Base-by-base conservation (phyloP, 2,329 filamentous ascomycete genomes). In the Elsinoe ampelina region DNA sequence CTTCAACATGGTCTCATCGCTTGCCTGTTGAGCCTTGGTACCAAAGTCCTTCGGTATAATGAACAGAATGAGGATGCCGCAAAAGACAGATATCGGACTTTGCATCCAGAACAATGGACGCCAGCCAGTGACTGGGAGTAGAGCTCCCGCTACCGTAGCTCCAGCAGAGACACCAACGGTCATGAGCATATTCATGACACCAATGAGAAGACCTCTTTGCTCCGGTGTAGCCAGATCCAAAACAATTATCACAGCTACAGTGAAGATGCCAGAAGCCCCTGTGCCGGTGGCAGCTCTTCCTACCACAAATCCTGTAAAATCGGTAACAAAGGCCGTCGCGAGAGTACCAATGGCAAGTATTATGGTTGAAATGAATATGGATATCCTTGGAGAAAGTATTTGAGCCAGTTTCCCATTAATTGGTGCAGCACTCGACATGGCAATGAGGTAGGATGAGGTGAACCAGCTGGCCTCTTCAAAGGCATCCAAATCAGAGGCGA, bases 401-500 rank as follows among this genome's bases (percentile, higher is more conserved):
- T 84, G 82, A 45, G 84, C 82, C 1, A 95, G 73, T 15, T 87
- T 82, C 5, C 88, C 88, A 38, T 81, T 78, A 1, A 95, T 70
- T 0, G 89, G 87, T 0, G 84, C 80, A 11, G 87, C 70, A 51
- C 77, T 79, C 30, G 77, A 77, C 68, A 77, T 72, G 20, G 75
- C 73, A 54, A 88, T 79, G 77, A 93, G 76, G 67, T 89, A 95
- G 2, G 85, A 77, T 32, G 86, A 88, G 6, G 86, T 89, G 67
- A 93, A 89, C 88, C 88, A 95, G 69, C 82, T 86, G 35, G 83
- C 83, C 57, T 82, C 75, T 57, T 84, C 82, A 64, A 89, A 90
- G 1, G 86, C 81, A 69, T 87, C 77, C 1, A 95, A 75, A 61
- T 92, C 87, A 6, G 78, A 79, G 1, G 88, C 87, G 61, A 95